Percentiles rank a stretch among this genome's conserved stretches.
phyloP scores from a whole-genome alignment of 108 stramenopile species.

The Pseudonitzschia delicatissima region DNA sequence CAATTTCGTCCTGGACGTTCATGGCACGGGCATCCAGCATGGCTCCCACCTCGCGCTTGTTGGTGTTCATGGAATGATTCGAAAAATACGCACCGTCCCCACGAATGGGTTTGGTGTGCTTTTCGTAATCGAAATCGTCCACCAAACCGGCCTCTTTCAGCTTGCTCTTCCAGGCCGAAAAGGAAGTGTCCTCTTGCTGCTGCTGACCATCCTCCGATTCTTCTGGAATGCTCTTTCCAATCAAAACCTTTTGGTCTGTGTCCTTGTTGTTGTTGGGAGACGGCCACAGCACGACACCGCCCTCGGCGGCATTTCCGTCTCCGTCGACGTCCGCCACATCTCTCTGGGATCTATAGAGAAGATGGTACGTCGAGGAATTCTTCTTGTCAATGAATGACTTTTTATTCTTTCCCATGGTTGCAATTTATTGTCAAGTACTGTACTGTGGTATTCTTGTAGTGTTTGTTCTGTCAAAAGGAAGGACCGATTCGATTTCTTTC shows the following conservation, averaged over 20 bases:
- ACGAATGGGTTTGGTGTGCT: slow-evolving; percentile 84
- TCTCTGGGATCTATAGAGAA: slow-evolving; percentile 80
- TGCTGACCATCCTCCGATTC: neutral
- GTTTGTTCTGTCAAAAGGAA: too few relatives aligned
- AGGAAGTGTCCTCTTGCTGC: neutral
- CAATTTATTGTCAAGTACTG: too few relatives aligned
- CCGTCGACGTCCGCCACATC: slow-evolving; percentile 66
- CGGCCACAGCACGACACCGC: slow-evolving; percentile 62
- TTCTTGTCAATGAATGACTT: slow-evolving; percentile 91
- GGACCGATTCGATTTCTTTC: too few relatives aligned
- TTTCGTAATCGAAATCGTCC: slow-evolving; percentile 86
- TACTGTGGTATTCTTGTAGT: too few relatives aligned
- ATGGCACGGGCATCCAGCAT: slow-evolving; percentile 46
- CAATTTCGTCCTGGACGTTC: slow-evolving; percentile 46
- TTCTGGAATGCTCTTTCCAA: neutral
- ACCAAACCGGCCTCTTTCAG: slow-evolving; percentile 39
- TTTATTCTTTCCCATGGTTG: slow-evolving; percentile 77
- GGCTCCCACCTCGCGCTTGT: slow-evolving; percentile 18
- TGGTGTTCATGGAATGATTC: slow-evolving; percentile 11
- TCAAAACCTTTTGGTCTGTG: slow-evolving; percentile 45
- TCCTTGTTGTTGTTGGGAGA: slow-evolving; percentile 51
- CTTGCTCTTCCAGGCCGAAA: slow-evolving; percentile 31
- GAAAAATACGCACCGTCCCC: slow-evolving; percentile 45
- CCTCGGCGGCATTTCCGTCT: slow-evolving; percentile 35
- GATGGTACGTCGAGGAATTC: slow-evolving; percentile 73